Conservation (phyloP, 257 asterid species). For the Hygrophila difformis region DNA sequence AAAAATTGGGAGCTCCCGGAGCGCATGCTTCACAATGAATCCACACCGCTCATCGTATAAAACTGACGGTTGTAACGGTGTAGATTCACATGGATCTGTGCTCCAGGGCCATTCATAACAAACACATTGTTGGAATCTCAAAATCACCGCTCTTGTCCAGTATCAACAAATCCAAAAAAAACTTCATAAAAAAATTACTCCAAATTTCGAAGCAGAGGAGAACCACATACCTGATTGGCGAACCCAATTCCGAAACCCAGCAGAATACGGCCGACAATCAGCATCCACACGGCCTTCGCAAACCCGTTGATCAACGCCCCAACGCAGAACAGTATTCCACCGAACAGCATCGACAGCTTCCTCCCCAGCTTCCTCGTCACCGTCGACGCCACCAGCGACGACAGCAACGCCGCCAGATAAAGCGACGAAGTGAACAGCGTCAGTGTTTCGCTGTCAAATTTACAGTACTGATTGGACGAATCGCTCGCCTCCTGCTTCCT, state of each 20-base stretch:
- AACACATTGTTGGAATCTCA: too few species aligned
- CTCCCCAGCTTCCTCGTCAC: slow-evolving; percentile 65
- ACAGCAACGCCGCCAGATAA: slow-evolving; percentile 66
- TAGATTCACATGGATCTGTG: too few species aligned
- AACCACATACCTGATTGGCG: slow-evolving; percentile 68
- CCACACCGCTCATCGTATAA: too few species aligned
- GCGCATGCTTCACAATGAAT: too few species aligned
- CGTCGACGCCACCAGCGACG: slow-evolving; percentile 59
- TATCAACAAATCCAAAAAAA: too few species aligned
- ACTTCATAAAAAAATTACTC: neutral
- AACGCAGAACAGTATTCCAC: slow-evolving; percentile 58
- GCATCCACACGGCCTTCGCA: slow-evolving; percentile 57
- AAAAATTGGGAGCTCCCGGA: too few species aligned
- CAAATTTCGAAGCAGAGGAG: neutral
- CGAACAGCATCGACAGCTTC: slow-evolving; percentile 64
- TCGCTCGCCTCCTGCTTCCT: slow-evolving; percentile 31
- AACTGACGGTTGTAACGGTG: too few species aligned
- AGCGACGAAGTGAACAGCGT: slow-evolving; percentile 82
- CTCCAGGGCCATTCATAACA: too few species aligned
- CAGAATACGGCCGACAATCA: slow-evolving; percentile 66
- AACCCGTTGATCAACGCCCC: slow-evolving; percentile 76
- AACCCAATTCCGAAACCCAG: slow-evolving; percentile 88
- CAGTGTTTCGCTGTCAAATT: slow-evolving; percentile 56
- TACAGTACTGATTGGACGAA: slow-evolving; percentile 71
- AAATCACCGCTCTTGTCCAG: too few species aligned